Evolutionary conservation across 179 eudicot genomes (phyloP), one percentile per base, ranked within the genome.

Genomic region (Heliamphora pulchella): DNA sequence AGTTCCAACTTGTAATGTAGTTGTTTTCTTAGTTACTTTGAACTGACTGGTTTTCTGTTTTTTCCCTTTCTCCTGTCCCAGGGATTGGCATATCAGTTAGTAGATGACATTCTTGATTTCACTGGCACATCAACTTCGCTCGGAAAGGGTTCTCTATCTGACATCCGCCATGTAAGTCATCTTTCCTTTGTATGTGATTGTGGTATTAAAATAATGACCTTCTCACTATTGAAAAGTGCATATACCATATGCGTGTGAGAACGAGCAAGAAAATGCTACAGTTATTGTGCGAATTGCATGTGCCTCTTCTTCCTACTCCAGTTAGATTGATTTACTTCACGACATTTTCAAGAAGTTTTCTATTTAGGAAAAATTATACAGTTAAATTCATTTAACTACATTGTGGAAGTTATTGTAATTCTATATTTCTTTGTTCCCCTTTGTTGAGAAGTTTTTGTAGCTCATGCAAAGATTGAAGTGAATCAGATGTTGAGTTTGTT

Each of bases 51-150:
- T 22, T 39, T 51, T 31, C 48, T 57, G 63, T 20, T 13, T 65
- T 50, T 39, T 78, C 47, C 57, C 53, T 80, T 43, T 66, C 66
- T 51, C 62, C 22, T 58, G n/a, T 57, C 43, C 53, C 93, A 95
- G 98, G 98, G 98, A 63, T 78, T 95, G 90, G 97, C 98, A 53
- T 95, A 74, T 87, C 98, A 95, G 83, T 83, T 95, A 81, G 91
- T 93, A 53, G 98, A 95, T 20, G 98, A 95, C 22, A 92, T 93
- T 57, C 97, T 95, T 46, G 98, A 95, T 87, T 95, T 91, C 87
- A 95, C 95, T 39, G 97, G 97, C 82, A 95, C 97, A 57, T 93
- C 98, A 61, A 80, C 93, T 31, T 89, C 97, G 44, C 97, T 95
- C 63, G 98, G 98, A 69, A 95, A 95, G 89, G 97, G 97, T 61